A percentile compares a stretch with the other conserved stretches of the same genome.
phyloP scores from a whole-genome alignment of 805 yeast species.

The Ogataea wickerhamii region DNA sequence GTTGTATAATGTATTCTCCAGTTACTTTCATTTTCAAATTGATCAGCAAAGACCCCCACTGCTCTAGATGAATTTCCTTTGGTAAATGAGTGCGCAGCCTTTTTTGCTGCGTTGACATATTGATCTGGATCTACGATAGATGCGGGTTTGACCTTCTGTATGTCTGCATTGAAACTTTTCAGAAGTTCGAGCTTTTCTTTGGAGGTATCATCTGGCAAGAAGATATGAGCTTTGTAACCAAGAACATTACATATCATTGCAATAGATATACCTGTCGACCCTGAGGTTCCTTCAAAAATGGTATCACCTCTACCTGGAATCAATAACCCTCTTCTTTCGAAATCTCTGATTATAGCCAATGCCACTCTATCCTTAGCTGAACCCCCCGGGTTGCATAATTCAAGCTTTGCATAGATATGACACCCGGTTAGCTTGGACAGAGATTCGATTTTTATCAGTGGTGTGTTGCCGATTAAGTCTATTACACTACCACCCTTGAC shows the following conservation, averaged over 20 bases:
- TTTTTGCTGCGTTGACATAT: conserved; percentile 83
- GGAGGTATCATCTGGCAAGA: conserved; percentile 91
- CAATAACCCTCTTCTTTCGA: conserved; percentile 57
- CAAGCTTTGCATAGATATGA: conserved; percentile 82
- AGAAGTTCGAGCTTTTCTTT: conserved; percentile 74
- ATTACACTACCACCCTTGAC: no score
- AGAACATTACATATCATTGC: conserved; percentile 85
- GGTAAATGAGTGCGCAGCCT: conserved; percentile 53
- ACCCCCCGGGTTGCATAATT: conserved; percentile 87
- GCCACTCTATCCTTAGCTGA: conserved; percentile 96
- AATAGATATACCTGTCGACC: conserved; percentile 93
- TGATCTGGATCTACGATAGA: conserved; percentile 91
- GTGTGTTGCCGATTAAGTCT: conserved; percentile 88
- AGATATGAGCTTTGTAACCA: conserved; percentile 91
- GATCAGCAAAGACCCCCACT: conserved; percentile 86
- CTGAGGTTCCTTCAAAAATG: conserved; percentile 93
- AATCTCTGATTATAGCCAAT: conserved; percentile 68
- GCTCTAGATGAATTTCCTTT: conserved; percentile 34
- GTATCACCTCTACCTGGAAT: conserved; percentile 61
- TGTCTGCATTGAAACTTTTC: conserved; percentile 70
- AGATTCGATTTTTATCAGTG: conserved; percentile 69
- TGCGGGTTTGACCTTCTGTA: conserved; percentile 89
- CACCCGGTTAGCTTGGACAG: conserved; percentile 73
- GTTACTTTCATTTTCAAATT: conserved; percentile 88
- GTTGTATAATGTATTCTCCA: conserved; percentile 80